Evolutionary conservation across 257 asterid species (phyloP).

Genomic region (Solanum stenotomum): DNA sequence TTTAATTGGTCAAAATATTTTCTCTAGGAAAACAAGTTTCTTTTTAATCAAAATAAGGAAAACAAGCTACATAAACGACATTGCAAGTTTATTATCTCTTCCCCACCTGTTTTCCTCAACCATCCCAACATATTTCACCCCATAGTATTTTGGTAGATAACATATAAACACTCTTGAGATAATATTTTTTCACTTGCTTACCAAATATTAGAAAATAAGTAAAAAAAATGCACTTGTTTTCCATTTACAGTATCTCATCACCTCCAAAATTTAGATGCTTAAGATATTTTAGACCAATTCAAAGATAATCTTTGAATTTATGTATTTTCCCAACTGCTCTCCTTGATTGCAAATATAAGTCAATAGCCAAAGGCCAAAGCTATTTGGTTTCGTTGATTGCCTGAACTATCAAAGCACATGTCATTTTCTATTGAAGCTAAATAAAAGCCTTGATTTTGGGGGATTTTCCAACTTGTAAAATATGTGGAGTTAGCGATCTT

Average conservation of each 20-base stretch:
- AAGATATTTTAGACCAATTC: background rate
- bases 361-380: background rate
- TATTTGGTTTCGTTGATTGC: background rate
- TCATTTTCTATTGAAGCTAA: background rate
- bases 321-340: background rate
- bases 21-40: too few species aligned
- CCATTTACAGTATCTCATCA: background rate
- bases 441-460: background rate
- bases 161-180: background rate
- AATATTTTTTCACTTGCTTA: too few species aligned
- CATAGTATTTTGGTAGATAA: too few species aligned
- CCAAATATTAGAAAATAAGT: too few species aligned
- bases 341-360: background rate
- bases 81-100: background rate
- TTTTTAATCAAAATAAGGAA: too few species aligned
- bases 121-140: background rate
- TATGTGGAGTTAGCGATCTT: background rate
- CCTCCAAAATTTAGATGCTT: background rate
- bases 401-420: background rate
- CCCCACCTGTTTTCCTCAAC: background rate
- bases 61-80: background rate
- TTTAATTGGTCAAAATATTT: too few species aligned
- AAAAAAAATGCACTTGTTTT: too few species aligned
- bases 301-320: background rate
- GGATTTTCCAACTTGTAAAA: background rate